Evolutionary conservation across 306 rosid species (phyloP), one percentile per base, ranked within the genome.

Genomic region (Senna siamea): DNA sequence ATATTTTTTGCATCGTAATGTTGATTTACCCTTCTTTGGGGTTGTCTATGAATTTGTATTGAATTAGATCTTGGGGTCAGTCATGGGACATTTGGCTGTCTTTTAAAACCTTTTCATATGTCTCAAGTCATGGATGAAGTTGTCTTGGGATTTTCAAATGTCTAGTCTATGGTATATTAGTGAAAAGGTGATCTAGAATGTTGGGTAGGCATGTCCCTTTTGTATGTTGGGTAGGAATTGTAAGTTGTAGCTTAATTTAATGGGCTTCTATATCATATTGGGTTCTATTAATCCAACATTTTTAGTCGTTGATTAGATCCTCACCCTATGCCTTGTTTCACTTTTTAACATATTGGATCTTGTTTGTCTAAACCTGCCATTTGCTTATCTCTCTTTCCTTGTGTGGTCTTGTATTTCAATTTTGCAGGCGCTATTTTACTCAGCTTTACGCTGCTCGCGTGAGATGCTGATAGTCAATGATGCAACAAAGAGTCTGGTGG

Each of bases 401-500:
- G 43, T 50, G 46, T 64, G 59, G 43, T 50, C 54, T 64, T 75
- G 19, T 26, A 76, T 65, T 70, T 54, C 75, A 19, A n/a, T 54
- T 67, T 64, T 79, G 56, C 83, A 93, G 98, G 96, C 97, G 6
- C 79, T 93, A 30, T 93, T 93, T 80, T 93, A 89, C 72, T 90
- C 98, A 1, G 97, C 98, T 70, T 76, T 93, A 15, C 90, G 97
- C 55, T 80, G 87, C 79, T 87, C 96, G 22, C 87, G 93, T 13
- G 98, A 93, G 84, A 93, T 93, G 87, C 86, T 93, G 61, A 83
- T 79, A 70, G 92, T 93, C 63, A 90, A 88, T 48, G 98, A 93
- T 23, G 70, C 83, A 59, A 86, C 97, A 4, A 93, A 85, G 80
- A 88, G 52, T 75, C 58, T 90, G 76, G 93, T 87, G 53, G 93